Base-by-base conservation (phyloP, 192 early-diverging fungal species). In the Coemansia sp. region DNA sequence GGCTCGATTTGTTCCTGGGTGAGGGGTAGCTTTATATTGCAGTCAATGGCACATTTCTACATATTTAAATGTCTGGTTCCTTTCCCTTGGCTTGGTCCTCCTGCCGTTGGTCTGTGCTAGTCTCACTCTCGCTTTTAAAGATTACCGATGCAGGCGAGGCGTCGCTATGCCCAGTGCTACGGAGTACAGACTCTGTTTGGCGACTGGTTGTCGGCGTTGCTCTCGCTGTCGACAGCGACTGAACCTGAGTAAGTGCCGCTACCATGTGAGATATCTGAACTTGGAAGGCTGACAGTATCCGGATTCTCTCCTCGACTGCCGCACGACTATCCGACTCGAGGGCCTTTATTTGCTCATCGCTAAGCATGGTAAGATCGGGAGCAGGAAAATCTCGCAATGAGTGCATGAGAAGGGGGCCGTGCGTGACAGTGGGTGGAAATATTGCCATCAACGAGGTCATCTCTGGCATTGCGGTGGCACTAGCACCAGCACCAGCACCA, bases 281-380 rank as follows among this genome's bases (percentile, higher is more conserved):
- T 60, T 90, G 85, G 9, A 87, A 76, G 1, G 82, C 81, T 26
- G 89, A 83, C 46, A 92, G 67, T 26, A 90, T 77, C 11, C 87
- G 83, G 37, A 92, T 73, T 11, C 88, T 79, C 37, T 92, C 88
- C 53, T 79, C 78, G 2, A 92, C 84, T 3, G 85, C 88, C 2
- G 84, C 78, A 34, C 87, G 77, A 3, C 88, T 88, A 24, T 76
- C 84, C 0, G 83, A 65, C 8, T 87, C 83, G 11, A 92, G 66
- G 0, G 68, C 70, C 9, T 53, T 51, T 33, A 92, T 73, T 37
- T 92, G 86, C 21, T 87, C 88, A 21, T 88, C 86, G 42, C 81
- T 73, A 0, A 89, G 71, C 14, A 61, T 58, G 57, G 82, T 72
- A 57, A 88, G 61, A 24, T 82, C 79, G 6, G 79, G 79, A 0